These are phyloP conservation scores for Monilinia aucupariae DNA, from an alignment of 2,329 filamentous ascomycete genomes.

Conservation along the genomic window DNA sequence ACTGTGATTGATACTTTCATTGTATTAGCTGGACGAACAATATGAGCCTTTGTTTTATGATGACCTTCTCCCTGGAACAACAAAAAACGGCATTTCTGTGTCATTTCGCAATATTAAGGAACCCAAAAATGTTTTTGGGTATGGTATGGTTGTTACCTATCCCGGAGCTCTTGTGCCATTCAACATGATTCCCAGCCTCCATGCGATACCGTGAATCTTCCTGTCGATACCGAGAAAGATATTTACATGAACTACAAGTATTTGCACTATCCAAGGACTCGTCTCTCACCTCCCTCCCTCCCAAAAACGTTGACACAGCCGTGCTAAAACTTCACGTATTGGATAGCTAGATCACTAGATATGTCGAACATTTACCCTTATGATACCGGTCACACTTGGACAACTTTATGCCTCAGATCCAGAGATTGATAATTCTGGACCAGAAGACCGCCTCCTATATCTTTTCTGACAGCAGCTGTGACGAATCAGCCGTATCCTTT, in stretches of 20 bases:
- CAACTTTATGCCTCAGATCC: not conserved
- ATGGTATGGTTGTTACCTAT: constrained; percentile 15
- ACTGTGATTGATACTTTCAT: not conserved
- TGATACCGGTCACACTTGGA: not conserved
- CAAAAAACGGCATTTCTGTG: not conserved
- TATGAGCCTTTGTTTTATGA: not conserved
- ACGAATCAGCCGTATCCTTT: constrained; percentile 37
- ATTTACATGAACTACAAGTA: not conserved
- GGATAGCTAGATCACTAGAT: constrained; percentile 7
- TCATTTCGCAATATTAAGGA: not conserved
- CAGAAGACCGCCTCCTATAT: not conserved
- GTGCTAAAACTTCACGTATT: constrained; percentile 19
- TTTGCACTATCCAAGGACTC: not conserved
- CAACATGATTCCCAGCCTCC: not conserved
- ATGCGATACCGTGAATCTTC: not conserved
- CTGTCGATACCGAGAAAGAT: not conserved
- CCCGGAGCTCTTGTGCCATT: not conserved
- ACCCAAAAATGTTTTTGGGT: constrained; percentile 3
- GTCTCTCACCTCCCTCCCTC: not conserved
- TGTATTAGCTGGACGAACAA: not conserved
- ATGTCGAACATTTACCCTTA: constrained; percentile 13
- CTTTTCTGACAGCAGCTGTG: not conserved
- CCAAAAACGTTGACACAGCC: not conserved
- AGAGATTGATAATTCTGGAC: constrained; percentile 1
- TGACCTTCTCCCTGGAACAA: not conserved